Base-by-base conservation (phyloP, 2,329 filamentous ascomycete genomes). In the Apiospora koreana region DNA sequence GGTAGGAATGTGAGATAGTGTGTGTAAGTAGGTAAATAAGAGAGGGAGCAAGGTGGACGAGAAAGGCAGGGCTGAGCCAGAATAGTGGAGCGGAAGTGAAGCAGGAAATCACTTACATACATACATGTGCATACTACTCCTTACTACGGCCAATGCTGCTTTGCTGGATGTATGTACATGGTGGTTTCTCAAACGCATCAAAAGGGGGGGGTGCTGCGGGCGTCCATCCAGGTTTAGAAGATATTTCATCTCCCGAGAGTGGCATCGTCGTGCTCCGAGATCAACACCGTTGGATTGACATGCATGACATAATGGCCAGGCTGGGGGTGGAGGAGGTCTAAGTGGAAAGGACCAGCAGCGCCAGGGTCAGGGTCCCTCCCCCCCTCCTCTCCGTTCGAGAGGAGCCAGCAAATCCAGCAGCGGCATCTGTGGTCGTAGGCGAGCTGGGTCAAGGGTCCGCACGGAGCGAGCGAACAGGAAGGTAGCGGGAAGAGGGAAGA, bases 251-350 rank as follows among this genome's bases (percentile, higher is more conserved):
- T 62, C 54, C 54, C 54, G 54, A 62, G 28, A 62, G 54, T 38
- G 54, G 54, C 54, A 62, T 62, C 31, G 54, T 62, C 31, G 54
- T 38, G 28, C 54, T 62, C 54, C 54, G 54, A 62, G 54, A 62
- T 62, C 54, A 62, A 28, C 54, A 62, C 54, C 54, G 54, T 62
- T 31, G 54, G 54, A 62, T 62, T 62, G 28, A 9, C 54, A 62
- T 62, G 54, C 54, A 62, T 62, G 54, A 62, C 54, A 62, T 62
- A 62, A 62, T 62, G 28, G 54, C 54, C 54, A 62, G 54, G 54
- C 54, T 62, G 54, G 54, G 54, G 54, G 54, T 62, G 54, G 54
- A 62, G 54, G 54, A 38, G 54, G 54, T 38, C 54, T 35, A 62
- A 14, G 54, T 62, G 54, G 54, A 62, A 38, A 62, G 31, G 54